Base-by-base conservation (phyloP, 2,329 filamentous ascomycete genomes). In the Curvularia sp. region DNA sequence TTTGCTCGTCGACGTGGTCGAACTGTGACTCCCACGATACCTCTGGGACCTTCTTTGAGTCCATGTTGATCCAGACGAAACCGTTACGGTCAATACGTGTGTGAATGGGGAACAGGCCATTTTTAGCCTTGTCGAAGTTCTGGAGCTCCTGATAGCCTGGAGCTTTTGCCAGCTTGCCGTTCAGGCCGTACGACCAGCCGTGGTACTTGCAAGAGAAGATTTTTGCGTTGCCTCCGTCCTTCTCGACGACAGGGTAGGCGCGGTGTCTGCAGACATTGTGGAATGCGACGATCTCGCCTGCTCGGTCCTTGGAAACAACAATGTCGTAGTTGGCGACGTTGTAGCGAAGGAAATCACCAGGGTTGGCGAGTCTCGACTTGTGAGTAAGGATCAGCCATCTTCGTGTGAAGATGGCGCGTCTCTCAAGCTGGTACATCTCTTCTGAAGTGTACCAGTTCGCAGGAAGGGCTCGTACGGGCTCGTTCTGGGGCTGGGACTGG, bases 361-460 rank as follows among this genome's bases (percentile, higher is more conserved):
- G 65, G 48, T 85, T 81, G 56, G 72, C 70, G 41, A 86, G 75
- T 55, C 84, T 79, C 53, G 77, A 76, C 64, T 81, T 77, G 78
- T 87, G 80, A 52, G 84, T 86, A 25, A 82, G 80, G 42, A 86
- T 80, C 34, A 84, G 79, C 84, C 84, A 86, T 66, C 82, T 81
- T 64, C 80, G 79, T 38, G 84, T 86, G 67, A 84, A 83, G 27
- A 84, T 78, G 0, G 81, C 80, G 30, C 82, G 78, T 50, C 77
- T 75, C 65, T 84, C 82, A 4, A 84, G 73, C 32, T 80, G 74
- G 55, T 81, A 84, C 42, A 80, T 73, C 25, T 79, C 76, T 12
- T 73, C 74, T 28, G 77, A 78, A 21, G 73, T 79, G 47, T 73
- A 78, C 77, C 77, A 78, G 51, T 72, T 73, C 8, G 70, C 69